These are phyloP conservation scores for Calendula officinalis DNA, from an alignment of 129 eudicot species.

Conservation along the genomic window DNA sequence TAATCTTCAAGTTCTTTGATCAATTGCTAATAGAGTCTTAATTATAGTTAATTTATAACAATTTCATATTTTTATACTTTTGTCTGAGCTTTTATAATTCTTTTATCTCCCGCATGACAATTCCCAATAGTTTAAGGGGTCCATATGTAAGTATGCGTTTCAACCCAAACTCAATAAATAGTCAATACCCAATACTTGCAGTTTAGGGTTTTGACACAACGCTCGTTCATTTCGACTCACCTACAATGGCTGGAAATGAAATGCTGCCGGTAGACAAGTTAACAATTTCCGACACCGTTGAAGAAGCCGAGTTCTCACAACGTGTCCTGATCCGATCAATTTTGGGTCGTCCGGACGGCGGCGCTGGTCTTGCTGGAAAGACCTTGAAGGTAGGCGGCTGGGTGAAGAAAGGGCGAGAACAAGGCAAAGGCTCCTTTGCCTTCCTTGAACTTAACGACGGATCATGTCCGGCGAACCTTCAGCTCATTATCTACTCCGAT, in stretches of 20 bases:
- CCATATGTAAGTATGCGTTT: no score
- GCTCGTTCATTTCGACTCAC: no score
- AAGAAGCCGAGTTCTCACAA: constrained; percentile 56
- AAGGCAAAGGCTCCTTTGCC: constrained; percentile 68
- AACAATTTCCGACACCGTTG: constrained; percentile 37
- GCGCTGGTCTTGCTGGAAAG: constrained; percentile 64
- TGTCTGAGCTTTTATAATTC: no score
- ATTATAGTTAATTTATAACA: no score
- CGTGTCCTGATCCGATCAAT: constrained; percentile 72
- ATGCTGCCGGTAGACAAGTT: constrained; percentile 33
- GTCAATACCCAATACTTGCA: no score
- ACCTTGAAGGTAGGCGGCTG: constrained; percentile 74
- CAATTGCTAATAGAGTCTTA: no score
- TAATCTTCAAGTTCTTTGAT: no score
- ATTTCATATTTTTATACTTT: no score
- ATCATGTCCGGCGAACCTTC: constrained; percentile 80
- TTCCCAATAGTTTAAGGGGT: no score
- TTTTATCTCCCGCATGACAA: no score
- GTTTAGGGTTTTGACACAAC: no score
- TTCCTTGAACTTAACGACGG: constrained; percentile 88
- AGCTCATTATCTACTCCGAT: constrained; percentile 58
- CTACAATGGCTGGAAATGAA: constrained; percentile 31
- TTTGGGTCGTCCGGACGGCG: constrained; percentile 65
- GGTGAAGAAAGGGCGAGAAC: constrained; percentile 89
- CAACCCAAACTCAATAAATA: no score